Conservation (phyloP, 2,329 filamentous ascomycete species). For the Diaporthe sp. region DNA sequence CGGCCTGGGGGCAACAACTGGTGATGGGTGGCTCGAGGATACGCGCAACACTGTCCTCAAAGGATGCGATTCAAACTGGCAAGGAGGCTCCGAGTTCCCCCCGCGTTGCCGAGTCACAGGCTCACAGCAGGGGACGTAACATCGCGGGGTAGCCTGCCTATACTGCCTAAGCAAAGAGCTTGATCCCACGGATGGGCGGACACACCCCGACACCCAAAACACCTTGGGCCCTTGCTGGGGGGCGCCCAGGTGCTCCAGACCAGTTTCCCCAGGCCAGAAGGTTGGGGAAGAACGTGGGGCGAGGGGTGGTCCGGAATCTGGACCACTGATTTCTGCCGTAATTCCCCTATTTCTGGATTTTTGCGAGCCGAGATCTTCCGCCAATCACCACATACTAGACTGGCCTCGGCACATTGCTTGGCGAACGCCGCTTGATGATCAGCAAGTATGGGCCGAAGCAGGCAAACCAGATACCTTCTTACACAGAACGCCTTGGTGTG, state of each 20-base stretch:
- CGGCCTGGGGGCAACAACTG: conserved; percentile 8
- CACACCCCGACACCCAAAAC: conserved; percentile 10
- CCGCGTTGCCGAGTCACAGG: conserved; percentile 14
- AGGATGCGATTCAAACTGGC: not conserved
- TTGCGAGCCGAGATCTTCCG: conserved; percentile 38
- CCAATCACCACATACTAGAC: conserved; percentile 34
- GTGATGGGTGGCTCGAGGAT: conserved; percentile 26
- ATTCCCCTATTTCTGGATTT: conserved; percentile 40
- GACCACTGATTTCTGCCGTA: conserved; percentile 35
- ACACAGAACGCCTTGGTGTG: not conserved
- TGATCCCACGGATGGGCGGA: conserved; percentile 6
- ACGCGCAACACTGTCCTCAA: not conserved
- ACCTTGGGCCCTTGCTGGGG: not conserved
- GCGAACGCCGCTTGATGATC: conserved; percentile 27
- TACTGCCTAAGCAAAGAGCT: conserved; percentile 12
- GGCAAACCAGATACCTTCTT: not conserved
- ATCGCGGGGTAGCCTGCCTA: conserved; percentile 27
- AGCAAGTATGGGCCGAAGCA: conserved; percentile 4
- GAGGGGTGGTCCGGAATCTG: conserved; percentile 34
- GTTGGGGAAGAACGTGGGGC: conserved; percentile 39
- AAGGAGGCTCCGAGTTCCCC: conserved; percentile 12
- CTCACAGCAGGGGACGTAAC: conserved; percentile 9
- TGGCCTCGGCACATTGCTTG: conserved; percentile 33
- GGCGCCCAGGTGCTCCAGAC: conserved; percentile 22
- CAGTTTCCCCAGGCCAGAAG: conserved; percentile 33